Base-by-base conservation (phyloP, 768 basidiomycete species). In the Agaricus subrufescens region DNA sequence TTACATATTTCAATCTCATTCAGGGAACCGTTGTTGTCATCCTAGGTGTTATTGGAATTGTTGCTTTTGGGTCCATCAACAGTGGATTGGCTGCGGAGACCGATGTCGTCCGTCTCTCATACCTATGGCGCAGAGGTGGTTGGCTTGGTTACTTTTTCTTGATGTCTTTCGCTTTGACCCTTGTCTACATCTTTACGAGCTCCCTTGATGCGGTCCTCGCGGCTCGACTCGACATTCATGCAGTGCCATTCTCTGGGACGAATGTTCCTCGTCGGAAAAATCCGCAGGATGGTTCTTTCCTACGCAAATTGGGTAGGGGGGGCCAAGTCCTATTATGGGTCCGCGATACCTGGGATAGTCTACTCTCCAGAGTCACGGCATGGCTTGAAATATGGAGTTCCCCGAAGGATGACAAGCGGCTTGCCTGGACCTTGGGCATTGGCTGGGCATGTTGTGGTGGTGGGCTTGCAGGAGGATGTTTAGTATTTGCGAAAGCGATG, bases 361-460 rank as follows among this genome's bases (percentile, higher is more conserved):
- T 73, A 6, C 82, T 89, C 70, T 63, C 70, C 27, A 77, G 81
- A 73, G 65, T 88, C 37, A 79, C 77, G 26, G 81, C 84, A 59
- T 76, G 77, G 64, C 71, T 94, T 49, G 92, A 95, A 65, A 62
- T 68, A 1, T 89, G 89, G 86, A 87, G 87, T 7, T 85, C 82
- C 29, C 77, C 86, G 11, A 89, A 87, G 64, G 88, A 88, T 65
- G 95, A 98, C 65, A 88, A 82, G 62, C 85, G 86, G 52, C 75
- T 98, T 42, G 87, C 88, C 6, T 97, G 94, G 91, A 86, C 90
- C 27, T 77, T 95, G 45, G 95, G 94, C 12, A 92, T 98, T 49
- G 87, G 87, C 1, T 98, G 95, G 96, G 90, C 93, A 2, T 94
- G 94, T 59, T 85, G 86, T 53, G 94, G 95, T 34, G 95, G 95